Conservation (phyloP, 192 early-diverging fungal genomes). For the Obelidium mucronatum region DNA sequence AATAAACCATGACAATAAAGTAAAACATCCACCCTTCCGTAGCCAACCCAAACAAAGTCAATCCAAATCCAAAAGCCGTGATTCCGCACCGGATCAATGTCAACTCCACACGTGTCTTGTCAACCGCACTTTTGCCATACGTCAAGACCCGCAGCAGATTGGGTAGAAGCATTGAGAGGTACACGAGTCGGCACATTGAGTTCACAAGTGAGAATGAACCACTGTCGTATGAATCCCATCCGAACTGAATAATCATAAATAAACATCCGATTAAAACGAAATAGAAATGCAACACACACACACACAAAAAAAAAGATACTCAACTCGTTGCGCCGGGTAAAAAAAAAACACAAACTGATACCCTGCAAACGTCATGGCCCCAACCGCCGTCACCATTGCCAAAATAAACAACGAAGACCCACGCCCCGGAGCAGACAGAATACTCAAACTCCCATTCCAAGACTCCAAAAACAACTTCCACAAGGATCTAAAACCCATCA, state of each 20-base stretch:
- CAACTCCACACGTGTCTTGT: slow-evolving; percentile 32
- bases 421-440: slow-evolving; percentile 32
- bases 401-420: slow-evolving; percentile 35
- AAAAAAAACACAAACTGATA: slow-evolving; percentile 46
- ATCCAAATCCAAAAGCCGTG: slow-evolving; percentile 24
- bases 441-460: slow-evolving; percentile 1
- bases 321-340: slow-evolving; percentile 36
- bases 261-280: slow-evolving; percentile 10
- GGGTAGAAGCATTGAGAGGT: slow-evolving; percentile 43
- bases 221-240: slow-evolving; percentile 15
- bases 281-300: too few relatives aligned
- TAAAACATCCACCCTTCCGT: slow-evolving; percentile 45
- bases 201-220: slow-evolving; percentile 44
- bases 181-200: slow-evolving; percentile 39
- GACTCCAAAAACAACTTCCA: slow-evolving; percentile 11
- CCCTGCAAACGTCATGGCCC: slow-evolving; percentile 24
- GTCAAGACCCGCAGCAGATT: slow-evolving; percentile 10
- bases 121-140: not conserved
- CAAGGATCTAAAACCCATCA: not conserved
- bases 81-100: slow-evolving; percentile 34
- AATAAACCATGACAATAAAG: slow-evolving; percentile 1
- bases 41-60: slow-evolving; percentile 29
- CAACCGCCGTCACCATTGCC: slow-evolving; percentile 31
- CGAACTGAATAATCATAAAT: not conserved
- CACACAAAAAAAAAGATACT: too few relatives aligned